Evolutionary conservation across 495 filamentous ascomycete species (phyloP).

Genomic region (Trichodelitschia bisporula): DNA sequence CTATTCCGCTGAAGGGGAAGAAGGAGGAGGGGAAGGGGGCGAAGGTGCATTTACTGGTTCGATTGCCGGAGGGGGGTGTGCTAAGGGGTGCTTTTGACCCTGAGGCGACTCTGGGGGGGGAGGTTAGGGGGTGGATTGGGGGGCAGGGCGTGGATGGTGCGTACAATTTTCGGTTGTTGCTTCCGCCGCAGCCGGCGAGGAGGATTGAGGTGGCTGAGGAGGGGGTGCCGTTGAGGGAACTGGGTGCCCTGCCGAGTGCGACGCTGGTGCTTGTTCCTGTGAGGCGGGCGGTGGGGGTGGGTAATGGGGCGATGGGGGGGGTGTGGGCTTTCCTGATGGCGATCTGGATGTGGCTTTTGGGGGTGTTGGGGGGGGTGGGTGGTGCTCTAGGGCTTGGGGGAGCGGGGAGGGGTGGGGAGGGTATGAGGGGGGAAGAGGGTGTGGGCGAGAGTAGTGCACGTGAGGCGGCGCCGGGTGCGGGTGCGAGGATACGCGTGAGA

Average conservation of each 20-base stretch:
- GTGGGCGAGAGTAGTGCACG: neutral
- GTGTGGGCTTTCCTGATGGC: neutral
- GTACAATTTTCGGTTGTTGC: constrained; percentile 68
- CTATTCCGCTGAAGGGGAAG: constrained; percentile 7
- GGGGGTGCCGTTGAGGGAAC: constrained; percentile 31
- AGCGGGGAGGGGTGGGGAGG: constrained; percentile 1
- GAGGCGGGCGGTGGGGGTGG: constrained; percentile 30
- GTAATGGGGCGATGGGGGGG: constrained; percentile 2
- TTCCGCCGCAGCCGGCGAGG: constrained; percentile 52
- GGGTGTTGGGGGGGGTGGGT: constrained; percentile 3
- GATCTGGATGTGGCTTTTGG: neutral
- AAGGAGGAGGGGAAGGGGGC: constrained; percentile 1
- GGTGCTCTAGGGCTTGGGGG: neutral
- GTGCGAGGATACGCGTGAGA: constrained; percentile 18
- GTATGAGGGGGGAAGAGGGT: neutral
- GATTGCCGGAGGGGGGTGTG: neutral
- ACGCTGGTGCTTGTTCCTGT: constrained; percentile 65
- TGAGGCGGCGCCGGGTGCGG: constrained; percentile 1
- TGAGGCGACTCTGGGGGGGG: neutral
- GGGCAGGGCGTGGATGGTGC: neutral
- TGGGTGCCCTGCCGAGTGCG: constrained; percentile 50
- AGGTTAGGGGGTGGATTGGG: neutral
- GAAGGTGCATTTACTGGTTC: neutral
- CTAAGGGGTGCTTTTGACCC: neutral
- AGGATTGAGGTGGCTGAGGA: constrained; percentile 51